Percentiles rank a stretch among this genome's conserved stretches.
phyloP scores from a whole-genome alignment of 495 filamentous ascomycete genomes.

The Lasiosphaeria miniovina region DNA sequence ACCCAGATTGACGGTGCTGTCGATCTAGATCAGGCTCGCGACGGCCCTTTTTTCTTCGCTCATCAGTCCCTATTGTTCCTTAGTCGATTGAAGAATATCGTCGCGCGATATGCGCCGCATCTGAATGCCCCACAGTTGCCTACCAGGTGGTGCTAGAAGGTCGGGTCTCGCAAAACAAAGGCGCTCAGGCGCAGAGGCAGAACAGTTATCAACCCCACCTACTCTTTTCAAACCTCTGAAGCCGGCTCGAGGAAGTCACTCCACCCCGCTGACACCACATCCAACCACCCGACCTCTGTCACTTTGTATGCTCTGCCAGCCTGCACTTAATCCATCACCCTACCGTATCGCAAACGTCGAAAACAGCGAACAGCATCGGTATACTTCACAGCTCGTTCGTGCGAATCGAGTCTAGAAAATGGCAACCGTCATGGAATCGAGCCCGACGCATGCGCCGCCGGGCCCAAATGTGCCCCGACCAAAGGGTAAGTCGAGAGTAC shows the following conservation, averaged over 20 bases:
- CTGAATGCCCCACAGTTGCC: too few species aligned
- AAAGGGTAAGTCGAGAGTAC: slow-evolving; percentile 55
- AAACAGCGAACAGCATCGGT: not conserved
- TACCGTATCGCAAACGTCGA: not conserved
- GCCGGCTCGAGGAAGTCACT: slow-evolving; percentile 1
- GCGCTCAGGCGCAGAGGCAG: too few species aligned
- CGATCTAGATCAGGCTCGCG: too few species aligned
- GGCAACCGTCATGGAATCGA: slow-evolving; percentile 36
- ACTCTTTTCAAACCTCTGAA: too few species aligned
- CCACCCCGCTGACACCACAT: not conserved
- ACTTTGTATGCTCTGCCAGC: not conserved
- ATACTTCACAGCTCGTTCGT: not conserved
- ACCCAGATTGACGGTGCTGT: too few species aligned
- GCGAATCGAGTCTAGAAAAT: slow-evolving; percentile 22
- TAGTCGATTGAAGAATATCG: too few species aligned
- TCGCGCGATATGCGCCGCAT: too few species aligned
- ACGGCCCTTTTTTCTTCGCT: too few species aligned
- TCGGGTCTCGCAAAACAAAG: too few species aligned
- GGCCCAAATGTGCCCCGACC: slow-evolving; percentile 60
- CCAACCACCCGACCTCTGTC: not conserved
- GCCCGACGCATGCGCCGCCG: slow-evolving; percentile 41
- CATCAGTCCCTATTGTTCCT: too few species aligned
- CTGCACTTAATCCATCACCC: not conserved
- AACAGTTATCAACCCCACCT: not conserved
- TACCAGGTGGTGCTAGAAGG: too few species aligned